phyloP scores from a whole-genome alignment of 2,329 filamentous ascomycete species.

The Calonectria hongkongensis region DNA sequence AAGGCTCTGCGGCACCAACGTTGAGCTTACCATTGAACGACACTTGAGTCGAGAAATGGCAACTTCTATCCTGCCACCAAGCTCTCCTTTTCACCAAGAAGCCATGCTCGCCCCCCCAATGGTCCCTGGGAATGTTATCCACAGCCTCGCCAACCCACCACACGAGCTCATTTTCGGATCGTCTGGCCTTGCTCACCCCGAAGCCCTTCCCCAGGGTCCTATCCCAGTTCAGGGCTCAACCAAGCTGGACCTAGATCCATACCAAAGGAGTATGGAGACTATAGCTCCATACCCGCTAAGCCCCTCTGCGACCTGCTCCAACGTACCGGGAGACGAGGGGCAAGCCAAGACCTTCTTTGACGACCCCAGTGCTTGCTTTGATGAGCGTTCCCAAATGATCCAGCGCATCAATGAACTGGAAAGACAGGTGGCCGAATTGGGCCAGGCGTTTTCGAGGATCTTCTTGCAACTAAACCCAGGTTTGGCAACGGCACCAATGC shows the following conservation, averaged over 20 bases:
- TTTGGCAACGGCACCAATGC: not conserved
- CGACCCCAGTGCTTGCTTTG: not conserved
- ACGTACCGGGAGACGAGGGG: not conserved
- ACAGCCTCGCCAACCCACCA: not conserved
- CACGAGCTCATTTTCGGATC: not conserved
- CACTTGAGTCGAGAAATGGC: conserved; percentile 46
- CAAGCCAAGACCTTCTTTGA: not conserved
- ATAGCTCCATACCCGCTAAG: not conserved
- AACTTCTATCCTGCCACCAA: not conserved
- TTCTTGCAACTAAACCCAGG: not conserved
- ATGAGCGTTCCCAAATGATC: not conserved
- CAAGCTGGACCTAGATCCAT: not conserved
- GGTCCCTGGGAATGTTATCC: not conserved
- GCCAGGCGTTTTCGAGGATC: not conserved
- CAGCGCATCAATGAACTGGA: conserved; percentile 1
- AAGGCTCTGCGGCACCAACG: conserved; percentile 38
- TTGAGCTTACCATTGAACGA: conserved; percentile 45
- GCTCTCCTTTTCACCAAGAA: not conserved
- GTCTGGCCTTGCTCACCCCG: not conserved
- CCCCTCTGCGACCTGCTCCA: not conserved
- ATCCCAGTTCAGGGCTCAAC: not conserved
- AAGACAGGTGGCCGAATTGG: not conserved
- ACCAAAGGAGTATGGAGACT: not conserved
- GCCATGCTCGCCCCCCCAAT: not conserved
- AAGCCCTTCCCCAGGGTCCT: not conserved